These are phyloP conservation scores for Cutaneotrichosporon spelunceum DNA, from an alignment of 1,284 basidiomycete genomes.

Conservation along the genomic window DNA sequence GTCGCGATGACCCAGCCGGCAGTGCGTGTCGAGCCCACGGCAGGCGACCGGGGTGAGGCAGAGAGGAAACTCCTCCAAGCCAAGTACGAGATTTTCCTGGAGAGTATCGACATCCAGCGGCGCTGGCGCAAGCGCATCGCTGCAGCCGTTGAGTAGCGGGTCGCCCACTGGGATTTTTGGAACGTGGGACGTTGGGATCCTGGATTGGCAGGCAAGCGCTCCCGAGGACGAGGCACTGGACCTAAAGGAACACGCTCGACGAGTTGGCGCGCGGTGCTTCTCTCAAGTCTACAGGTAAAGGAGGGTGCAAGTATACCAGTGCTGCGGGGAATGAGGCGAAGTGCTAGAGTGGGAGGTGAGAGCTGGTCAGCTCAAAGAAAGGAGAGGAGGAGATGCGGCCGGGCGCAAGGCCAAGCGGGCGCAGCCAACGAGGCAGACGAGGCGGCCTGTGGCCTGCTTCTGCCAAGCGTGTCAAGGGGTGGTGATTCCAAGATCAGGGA, in stretches of 20 bases:
- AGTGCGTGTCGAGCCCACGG: conserved; percentile 63
- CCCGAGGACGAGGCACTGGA: background rate
- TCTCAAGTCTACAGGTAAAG: too few relatives aligned
- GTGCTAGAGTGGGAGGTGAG: too few relatives aligned
- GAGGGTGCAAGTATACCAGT: too few relatives aligned
- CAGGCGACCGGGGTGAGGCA: conserved; percentile 34
- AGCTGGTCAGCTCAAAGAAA: too few relatives aligned
- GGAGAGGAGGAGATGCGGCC: too few relatives aligned
- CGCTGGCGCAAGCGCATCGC: conserved; percentile 51
- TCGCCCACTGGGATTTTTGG: background rate
- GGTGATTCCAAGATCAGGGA: too few relatives aligned
- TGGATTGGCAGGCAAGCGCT: background rate
- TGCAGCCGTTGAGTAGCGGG: conserved; percentile 21
- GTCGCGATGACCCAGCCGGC: conserved; percentile 90
- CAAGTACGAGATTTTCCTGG: conserved; percentile 91
- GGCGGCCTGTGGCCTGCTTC: too few relatives aligned
- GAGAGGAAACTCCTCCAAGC: conserved; percentile 76
- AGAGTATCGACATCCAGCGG: conserved; percentile 81
- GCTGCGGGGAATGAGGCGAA: too few relatives aligned
- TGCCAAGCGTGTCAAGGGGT: background rate
- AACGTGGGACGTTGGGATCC: background rate
- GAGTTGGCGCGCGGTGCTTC: too few relatives aligned
- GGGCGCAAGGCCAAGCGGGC: too few relatives aligned
- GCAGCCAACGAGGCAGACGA: too few relatives aligned
- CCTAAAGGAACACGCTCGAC: background rate